Base-by-base conservation (phyloP, 192 early-diverging fungal genomes). In the Thamnidium elegans region DNA sequence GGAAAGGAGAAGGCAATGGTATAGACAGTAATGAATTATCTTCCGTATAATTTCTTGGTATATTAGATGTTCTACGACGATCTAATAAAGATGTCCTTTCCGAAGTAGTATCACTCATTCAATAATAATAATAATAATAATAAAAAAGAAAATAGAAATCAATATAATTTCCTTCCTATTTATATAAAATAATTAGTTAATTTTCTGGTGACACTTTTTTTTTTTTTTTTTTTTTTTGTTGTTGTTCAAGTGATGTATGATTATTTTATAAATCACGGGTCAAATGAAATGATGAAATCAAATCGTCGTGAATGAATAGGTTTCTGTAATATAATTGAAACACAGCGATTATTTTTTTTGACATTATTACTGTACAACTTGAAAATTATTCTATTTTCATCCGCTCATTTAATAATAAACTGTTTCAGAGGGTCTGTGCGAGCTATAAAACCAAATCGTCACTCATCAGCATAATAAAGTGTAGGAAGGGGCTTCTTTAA, bases 81-180 rank as follows among this genome's bases (percentile, higher is more conserved):
- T 58, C 54, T 23, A 66, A 44, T 46, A 66, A 32, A 7, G 42
- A 20, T 10, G 65, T 19, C n/a, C 19, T 13, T 50, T 66, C 65
- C 13, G 65, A 58, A 9, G 55, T 30, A 53, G 55, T 56, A 17
- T 47, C 31, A 8, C 14, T 31, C 31, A 20, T 23, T 20, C 14
- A 50, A 39, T 7, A 20, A 1, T 14, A 31, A 17, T 26, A 10
- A 15, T 10, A 65, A 58, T 36, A 47, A 50, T 14, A 58, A 50
- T 36, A 48, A 58, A 48, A 66, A 6, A 20, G 9, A 64, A 52
- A 19, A 44, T 26, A 30, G 31, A 21, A 20, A 19, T 56, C 30
- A 39, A 20, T 39, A 17, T 17, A n/a, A 34, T 55, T 17, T 55
- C 9, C 34, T 55, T 39, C 30, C 34, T 55, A 55, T 55, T 34